phyloP scores from a whole-genome alignment of 257 asterid species.

The Orobanche coerulescens region DNA sequence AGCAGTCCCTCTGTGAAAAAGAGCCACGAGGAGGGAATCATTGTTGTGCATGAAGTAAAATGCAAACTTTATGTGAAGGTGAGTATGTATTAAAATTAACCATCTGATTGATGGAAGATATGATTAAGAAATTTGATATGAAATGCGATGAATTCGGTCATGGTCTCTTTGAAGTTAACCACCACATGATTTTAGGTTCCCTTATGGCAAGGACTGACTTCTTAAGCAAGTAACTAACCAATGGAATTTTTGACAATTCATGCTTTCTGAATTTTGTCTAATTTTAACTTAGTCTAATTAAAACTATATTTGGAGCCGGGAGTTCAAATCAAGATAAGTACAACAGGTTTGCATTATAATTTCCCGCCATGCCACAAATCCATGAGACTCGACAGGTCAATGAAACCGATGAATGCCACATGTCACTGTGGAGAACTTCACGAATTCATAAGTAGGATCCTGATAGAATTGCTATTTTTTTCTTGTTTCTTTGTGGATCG shows the following conservation, averaged over 20 bases:
- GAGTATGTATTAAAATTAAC: slow-evolving; percentile 14
- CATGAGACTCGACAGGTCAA: background rate
- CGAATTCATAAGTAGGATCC: background rate
- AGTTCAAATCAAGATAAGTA: background rate
- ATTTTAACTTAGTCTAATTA: background rate
- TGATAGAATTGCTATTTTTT: background rate
- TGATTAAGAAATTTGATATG: background rate
- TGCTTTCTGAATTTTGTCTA: background rate
- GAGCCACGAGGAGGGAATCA: slow-evolving; percentile 69
- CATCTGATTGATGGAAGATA: slow-evolving; percentile 3
- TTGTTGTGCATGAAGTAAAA: slow-evolving; percentile 79
- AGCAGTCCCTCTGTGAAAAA: slow-evolving; percentile 90
- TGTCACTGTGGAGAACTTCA: background rate
- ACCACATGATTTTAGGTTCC: slow-evolving; percentile 5
- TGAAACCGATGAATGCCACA: background rate
- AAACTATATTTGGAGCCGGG: background rate
- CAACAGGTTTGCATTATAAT: background rate
- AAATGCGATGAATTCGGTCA: background rate
- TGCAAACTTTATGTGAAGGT: slow-evolving; percentile 94
- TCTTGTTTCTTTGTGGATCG: background rate
- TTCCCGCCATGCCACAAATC: background rate
- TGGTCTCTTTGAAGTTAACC: background rate
- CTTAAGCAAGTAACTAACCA: background rate
- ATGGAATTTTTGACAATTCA: slow-evolving; percentile 5
- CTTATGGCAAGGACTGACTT: background rate